Conservation (phyloP, 1,284 basidiomycete species). For the Boletellus deceptivus region DNA sequence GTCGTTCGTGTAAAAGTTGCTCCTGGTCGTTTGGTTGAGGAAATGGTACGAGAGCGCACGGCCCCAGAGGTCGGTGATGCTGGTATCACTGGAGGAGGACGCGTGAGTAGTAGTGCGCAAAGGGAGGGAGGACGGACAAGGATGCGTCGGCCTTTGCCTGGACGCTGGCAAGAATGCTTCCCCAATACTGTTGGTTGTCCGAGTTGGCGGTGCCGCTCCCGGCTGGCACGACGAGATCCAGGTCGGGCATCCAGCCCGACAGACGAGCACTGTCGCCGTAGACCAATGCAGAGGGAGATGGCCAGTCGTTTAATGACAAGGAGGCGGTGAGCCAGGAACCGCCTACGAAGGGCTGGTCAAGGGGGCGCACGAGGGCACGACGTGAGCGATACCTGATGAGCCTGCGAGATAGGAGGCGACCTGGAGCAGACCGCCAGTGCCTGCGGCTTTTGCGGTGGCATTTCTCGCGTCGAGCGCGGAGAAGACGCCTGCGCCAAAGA, state of each 20-base stretch:
- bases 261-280: slow-evolving; percentile 48
- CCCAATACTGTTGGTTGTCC: slow-evolving; percentile 56
- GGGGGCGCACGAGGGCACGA: not conserved
- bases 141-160: slow-evolving; percentile 52
- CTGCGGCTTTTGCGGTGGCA: slow-evolving; percentile 46
- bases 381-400: slow-evolving; percentile 49
- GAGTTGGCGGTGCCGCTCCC: slow-evolving; percentile 43
- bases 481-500: slow-evolving; percentile 57
- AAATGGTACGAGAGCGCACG: slow-evolving; percentile 68
- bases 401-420: slow-evolving; percentile 60
- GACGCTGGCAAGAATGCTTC: slow-evolving; percentile 58
- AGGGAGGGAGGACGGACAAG: slow-evolving; percentile 41
- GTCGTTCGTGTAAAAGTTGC: slow-evolving; percentile 59
- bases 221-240: slow-evolving; percentile 53
- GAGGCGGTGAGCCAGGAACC: slow-evolving; percentile 67
- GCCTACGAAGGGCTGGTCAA: slow-evolving; percentile 36
- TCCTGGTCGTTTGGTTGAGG: slow-evolving; percentile 55
- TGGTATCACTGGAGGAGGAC: slow-evolving; percentile 48
- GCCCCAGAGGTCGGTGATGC: slow-evolving; percentile 60
- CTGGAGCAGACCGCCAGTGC: slow-evolving; percentile 67
- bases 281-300: slow-evolving; percentile 49
- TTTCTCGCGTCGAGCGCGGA: slow-evolving; percentile 61
- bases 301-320: slow-evolving; percentile 57
- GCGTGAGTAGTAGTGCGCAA: slow-evolving; percentile 6
- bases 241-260: slow-evolving; percentile 58